Conservation (phyloP, 495 filamentous ascomycete species). For the Talaromyces wortmannii region DNA sequence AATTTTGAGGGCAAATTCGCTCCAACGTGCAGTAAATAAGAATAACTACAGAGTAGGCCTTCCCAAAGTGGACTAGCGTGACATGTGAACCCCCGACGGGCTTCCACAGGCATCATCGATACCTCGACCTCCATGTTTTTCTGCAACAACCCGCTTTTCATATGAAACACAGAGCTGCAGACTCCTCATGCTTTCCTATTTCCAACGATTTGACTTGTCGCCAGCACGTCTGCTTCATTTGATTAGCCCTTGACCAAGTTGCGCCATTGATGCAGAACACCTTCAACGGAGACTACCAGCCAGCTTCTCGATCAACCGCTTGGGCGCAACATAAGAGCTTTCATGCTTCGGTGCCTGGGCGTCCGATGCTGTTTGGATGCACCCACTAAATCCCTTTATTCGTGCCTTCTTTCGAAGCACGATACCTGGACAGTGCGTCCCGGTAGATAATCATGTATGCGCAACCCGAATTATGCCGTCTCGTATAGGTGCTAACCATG, state of each 20-base stretch:
- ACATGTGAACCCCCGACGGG: constrained; percentile 1
- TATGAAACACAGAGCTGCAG: not conserved
- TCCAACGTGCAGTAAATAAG: not conserved
- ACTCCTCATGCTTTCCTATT: not conserved
- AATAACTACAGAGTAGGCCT: not conserved
- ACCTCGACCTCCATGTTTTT: not conserved
- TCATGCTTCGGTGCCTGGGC: constrained; percentile 27
- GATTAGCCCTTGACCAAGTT: too few relatives aligned
- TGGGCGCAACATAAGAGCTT: constrained; percentile 36
- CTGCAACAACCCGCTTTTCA: not conserved
- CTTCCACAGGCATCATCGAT: not conserved
- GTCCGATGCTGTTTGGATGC: constrained; percentile 73
- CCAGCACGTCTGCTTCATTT: too few relatives aligned
- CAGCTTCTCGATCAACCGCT: constrained; percentile 11
- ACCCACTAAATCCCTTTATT: constrained; percentile 97
- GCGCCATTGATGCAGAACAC: too few relatives aligned
- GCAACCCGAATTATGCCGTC: not conserved
- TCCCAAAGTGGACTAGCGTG: constrained; percentile 1
- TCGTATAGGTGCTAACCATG: not conserved
- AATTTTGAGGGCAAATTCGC: not conserved
- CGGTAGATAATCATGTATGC: constrained; percentile 80
- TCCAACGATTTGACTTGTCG: too few relatives aligned
- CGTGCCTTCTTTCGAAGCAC: constrained; percentile 97
- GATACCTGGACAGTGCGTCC: constrained; percentile 86
- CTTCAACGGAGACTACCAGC: not conserved